Base-by-base conservation (phyloP, 2,329 filamentous ascomycete species). In the Fusarium sp. region DNA sequence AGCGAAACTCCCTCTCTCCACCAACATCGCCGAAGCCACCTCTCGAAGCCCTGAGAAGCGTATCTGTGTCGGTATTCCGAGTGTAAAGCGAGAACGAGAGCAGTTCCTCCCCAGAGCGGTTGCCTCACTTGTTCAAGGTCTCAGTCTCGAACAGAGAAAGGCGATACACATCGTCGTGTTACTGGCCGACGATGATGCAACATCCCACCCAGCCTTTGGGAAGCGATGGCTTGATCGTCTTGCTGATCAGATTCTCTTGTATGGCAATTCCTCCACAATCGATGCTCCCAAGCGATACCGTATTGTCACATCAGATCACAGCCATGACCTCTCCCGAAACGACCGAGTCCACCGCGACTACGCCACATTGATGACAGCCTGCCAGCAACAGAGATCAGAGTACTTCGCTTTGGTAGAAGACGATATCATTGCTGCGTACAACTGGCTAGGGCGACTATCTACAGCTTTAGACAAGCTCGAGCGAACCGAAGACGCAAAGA, bases 381-480 rank as follows among this genome's bases (percentile, higher is more conserved):
- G 80, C 45, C 75, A 71, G 15, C 44, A 45, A 15, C 63, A 63
- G 5, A 73, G 65, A 2, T 62, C 77, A 15, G 61, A 74, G 18
- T 82, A 79, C 41, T 80, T 82, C 16, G 70, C 76, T 5, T 62
- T 82, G 11, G 55, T 82, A 7, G 80, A 82, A 36, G 80, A 82
- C 41, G 80, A 81, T 55, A 72, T 81, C 7, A 71, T 82, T 33
- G 79, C 79, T 11, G 73, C 78, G 12, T 64, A 74, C 24, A 74
- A 79, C 28, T 82, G 80, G 80, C 72, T 80, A 30, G n/a, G 61
- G 12, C 68, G 77, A 18, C 42, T 80, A 18, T 53, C 61, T 7
- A n/a, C 28, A 6, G 55, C 24, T 0, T 14, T 68, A 14, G 58
- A 36, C 5, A 77, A 72, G 6, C 66, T 80, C 18, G 64, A 72